Evolutionary conservation across 768 basidiomycete species (phyloP).

Genomic region (Crassisporium funariophilum): DNA sequence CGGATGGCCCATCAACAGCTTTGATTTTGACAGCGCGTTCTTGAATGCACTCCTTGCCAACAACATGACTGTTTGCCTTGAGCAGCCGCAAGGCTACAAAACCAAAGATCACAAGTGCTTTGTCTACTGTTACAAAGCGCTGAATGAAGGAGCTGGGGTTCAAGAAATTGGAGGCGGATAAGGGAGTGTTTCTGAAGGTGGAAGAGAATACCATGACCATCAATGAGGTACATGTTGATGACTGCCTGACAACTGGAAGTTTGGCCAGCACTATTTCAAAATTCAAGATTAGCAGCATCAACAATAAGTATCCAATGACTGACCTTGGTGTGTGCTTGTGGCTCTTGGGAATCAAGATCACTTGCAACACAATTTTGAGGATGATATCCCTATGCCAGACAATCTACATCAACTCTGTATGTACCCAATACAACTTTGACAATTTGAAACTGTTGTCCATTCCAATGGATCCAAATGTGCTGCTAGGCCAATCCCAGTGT

Average conservation of each 20-base stretch:
- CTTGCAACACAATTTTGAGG: conserved; percentile 4
- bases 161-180: neutral
- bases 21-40: conserved; percentile 15
- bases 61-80: conserved; percentile 8
- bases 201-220: neutral
- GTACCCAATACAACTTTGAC: conserved; percentile 24
- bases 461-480: conserved; percentile 22
- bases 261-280: conserved; percentile 3
- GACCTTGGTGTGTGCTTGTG: conserved; percentile 24
- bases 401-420: conserved; percentile 32
- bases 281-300: conserved; percentile 19
- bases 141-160: conserved; percentile 3
- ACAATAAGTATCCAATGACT: conserved; percentile 18
- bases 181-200: neutral
- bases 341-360: conserved; percentile 24
- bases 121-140: conserved; percentile 5
- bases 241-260: conserved; percentile 5
- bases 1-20: conserved; percentile 10
- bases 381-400: conserved; percentile 33
- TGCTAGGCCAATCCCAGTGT: conserved; percentile 16
- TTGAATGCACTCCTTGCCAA: conserved; percentile 13
- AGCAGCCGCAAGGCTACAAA: conserved; percentile 5
- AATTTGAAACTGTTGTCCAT: conserved; percentile 22
- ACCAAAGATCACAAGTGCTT: neutral
- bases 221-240: conserved; percentile 5